A percentile compares a stretch with the other conserved stretches of the same genome.
These are phyloP conservation scores for Reutealis trisperma DNA, from an alignment of 345 rosid species.

Conservation along the genomic window DNA sequence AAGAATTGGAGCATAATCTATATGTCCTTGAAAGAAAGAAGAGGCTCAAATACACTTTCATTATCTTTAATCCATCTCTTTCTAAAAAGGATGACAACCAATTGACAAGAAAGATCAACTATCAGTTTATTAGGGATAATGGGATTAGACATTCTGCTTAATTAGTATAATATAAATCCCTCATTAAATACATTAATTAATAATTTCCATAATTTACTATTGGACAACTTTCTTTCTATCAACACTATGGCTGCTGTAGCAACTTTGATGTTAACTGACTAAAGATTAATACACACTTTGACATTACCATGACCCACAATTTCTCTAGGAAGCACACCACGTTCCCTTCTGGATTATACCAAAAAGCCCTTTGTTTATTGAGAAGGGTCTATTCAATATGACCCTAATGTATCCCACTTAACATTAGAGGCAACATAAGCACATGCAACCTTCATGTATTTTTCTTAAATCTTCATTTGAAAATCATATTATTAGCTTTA, in stretches of 20 bases:
- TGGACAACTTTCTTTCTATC: conserved; percentile 16
- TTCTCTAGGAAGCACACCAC: conserved; percentile 36
- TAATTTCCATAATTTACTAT: conserved; percentile 22
- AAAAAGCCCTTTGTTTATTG: not conserved
- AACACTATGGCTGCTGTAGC: not conserved
- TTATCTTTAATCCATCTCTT: conserved; percentile 27
- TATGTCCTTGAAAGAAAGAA: conserved; percentile 44
- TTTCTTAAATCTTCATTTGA: conserved; percentile 14
- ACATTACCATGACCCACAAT: conserved; percentile 17
- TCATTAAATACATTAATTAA: conserved; percentile 43
- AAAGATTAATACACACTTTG: too few species aligned
- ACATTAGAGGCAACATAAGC: conserved; percentile 37
- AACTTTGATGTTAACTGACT: too few species aligned
- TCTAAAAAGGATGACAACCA: conserved; percentile 48
- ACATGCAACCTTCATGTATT: conserved; percentile 37
- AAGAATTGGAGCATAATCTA: conserved; percentile 23
- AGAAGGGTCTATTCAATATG: conserved; percentile 29
- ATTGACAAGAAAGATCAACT: conserved; percentile 65
- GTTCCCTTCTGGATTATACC: conserved; percentile 23
- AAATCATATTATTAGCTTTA: conserved; percentile 15
- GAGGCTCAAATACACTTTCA: not conserved
- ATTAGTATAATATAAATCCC: conserved; percentile 4
- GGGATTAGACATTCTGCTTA: conserved; percentile 57
- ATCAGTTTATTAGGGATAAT: conserved; percentile 36
- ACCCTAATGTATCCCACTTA: conserved; percentile 40